Percentiles rank a stretch among this genome's conserved stretches.
Evolutionary conservation across 2,329 filamentous ascomycete genomes (phyloP).

Genomic region (Trichoderma cornu-damae): DNA sequence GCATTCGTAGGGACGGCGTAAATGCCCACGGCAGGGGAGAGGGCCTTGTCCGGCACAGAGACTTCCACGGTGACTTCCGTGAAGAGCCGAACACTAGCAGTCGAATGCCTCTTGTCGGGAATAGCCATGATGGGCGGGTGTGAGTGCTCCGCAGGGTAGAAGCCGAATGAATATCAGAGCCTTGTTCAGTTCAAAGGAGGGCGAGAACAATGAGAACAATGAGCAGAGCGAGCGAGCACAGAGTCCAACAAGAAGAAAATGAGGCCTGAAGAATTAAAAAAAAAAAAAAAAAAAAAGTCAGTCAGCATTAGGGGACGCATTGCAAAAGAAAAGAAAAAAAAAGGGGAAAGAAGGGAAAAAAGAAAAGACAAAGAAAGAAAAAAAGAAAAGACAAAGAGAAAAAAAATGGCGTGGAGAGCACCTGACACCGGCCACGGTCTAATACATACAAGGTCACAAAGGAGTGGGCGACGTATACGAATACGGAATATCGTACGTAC

Average conservation of each 20-base stretch:
- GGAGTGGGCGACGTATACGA: not conserved
- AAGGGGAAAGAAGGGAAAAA: not conserved
- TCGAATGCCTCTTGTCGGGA: conserved; percentile 12
- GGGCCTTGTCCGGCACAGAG: conserved; percentile 21
- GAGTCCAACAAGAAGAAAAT: not conserved
- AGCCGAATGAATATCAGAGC: not conserved
- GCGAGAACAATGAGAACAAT: not conserved
- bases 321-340: not conserved
- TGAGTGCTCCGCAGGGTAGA: not conserved
- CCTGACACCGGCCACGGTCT: not conserved
- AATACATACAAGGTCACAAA: not conserved
- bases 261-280: not conserved
- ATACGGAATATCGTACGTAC: not conserved
- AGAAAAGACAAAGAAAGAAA: not conserved
- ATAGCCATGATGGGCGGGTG: not conserved
- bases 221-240: not conserved
- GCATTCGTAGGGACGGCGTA: conserved; percentile 23
- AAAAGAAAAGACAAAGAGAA: not conserved
- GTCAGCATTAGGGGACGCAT: too few relatives aligned
- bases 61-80: conserved; percentile 13
- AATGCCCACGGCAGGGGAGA: conserved; percentile 26
- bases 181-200: not conserved
- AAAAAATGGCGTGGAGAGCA: not conserved
- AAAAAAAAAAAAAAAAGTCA: not conserved
- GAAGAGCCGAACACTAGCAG: conserved; percentile 4